A percentile compares a stretch with the other conserved stretches of the same genome.
Evolutionary conservation across 2,329 filamentous ascomycete species (phyloP).

Genomic region (Apiospora sp.): DNA sequence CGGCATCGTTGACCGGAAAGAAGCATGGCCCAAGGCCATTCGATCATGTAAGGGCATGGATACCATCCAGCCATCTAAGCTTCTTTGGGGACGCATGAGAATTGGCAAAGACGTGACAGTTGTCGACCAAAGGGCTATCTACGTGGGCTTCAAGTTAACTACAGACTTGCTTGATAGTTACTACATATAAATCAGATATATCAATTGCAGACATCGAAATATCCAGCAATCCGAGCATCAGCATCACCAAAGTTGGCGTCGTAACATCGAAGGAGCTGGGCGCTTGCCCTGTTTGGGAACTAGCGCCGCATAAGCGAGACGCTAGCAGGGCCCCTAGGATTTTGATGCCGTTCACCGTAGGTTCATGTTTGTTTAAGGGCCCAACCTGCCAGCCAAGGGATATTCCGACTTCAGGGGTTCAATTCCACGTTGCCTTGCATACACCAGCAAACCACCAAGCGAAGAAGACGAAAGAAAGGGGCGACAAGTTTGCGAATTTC

Average conservation of each 20-base stretch:
- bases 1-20: neutral
- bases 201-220: neutral
- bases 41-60: neutral
- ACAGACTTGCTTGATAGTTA: too few relatives aligned
- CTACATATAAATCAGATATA: too few relatives aligned
- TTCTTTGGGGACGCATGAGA: neutral
- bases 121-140: too few relatives aligned
- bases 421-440: neutral
- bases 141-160: too few relatives aligned
- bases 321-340: neutral
- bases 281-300: neutral
- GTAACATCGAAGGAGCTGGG: neutral
- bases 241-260: neutral
- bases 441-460: neutral
- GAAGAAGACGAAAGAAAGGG: neutral
- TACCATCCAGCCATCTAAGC: neutral
- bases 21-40: neutral
- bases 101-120: neutral
- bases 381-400: neutral
- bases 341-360: slow-evolving; percentile 19
- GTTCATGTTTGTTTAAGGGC: neutral
- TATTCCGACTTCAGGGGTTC: slow-evolving; percentile 22
- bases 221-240: neutral
- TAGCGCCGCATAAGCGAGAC: neutral
- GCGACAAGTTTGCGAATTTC: neutral